These are phyloP conservation scores for Annulohypoxylon moriforme DNA, from an alignment of 495 filamentous ascomycete genomes.

Conservation along the genomic window DNA sequence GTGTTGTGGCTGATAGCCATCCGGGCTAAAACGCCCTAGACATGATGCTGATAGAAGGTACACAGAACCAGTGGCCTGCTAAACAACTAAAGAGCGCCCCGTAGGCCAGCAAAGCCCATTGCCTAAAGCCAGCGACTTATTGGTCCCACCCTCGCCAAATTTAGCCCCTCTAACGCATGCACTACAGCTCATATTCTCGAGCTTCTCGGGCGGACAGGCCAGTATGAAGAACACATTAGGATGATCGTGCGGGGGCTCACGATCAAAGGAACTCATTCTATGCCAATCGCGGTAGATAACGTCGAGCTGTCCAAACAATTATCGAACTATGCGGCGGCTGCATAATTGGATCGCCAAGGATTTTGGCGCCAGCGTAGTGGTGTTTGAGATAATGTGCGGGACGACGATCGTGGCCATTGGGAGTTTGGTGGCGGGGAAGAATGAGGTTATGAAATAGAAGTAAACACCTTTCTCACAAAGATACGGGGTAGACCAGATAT, in stretches of 20 bases:
- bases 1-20: too few relatives aligned
- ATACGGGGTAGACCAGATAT: not conserved
- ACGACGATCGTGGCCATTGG: not conserved
- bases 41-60: too few relatives aligned
- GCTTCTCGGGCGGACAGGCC: too few relatives aligned
- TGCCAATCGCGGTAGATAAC: not conserved
- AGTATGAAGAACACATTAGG: too few relatives aligned
- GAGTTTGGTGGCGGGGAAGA: not conserved
- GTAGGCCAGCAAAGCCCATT: too few relatives aligned
- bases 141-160: not conserved
- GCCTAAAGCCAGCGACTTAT: not conserved
- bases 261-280: not conserved
- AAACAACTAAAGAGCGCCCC: too few relatives aligned
- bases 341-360: not conserved
- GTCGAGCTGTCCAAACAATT: not conserved
- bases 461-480: not conserved
- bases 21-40: too few relatives aligned
- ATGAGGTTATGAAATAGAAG: not conserved
- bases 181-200: not conserved
- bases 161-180: not conserved
- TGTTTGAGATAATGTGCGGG: not conserved
- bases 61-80: too few relatives aligned
- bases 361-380: not conserved
- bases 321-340: not conserved
- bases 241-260: not conserved